Evolutionary conservation across 2,329 filamentous ascomycete species (phyloP), one percentile per base, ranked within the genome.

Genomic region (Neonectria hederae): DNA sequence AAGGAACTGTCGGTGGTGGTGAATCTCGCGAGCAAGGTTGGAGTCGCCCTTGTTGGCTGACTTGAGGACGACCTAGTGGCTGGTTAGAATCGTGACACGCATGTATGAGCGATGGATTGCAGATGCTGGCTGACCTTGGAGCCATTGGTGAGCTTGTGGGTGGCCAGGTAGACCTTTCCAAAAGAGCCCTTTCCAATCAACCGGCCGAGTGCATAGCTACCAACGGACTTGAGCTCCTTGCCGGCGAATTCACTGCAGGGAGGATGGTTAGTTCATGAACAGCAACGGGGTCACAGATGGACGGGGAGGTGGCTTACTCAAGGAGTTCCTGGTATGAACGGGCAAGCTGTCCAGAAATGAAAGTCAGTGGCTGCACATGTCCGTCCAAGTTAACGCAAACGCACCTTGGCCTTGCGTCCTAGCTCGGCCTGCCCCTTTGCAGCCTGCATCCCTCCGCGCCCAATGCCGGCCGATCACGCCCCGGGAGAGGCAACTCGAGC

Each of bases 151-250:
- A 99, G 93, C 80, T 97, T 98, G 80, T 99, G 96, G 49, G 90
- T 89, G 63, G 95, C 96, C 63, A 99, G 86, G 79, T 99, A 99
- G 75, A 99, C 96, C 82, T 97, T 98, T 74, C 96, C 96, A 80
- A 99, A 99, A 68, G 94, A 97, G 62, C 96, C 96, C 78, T 98
- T 99, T 71, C 96, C 96, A 77, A 99, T 97, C 63, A 99, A 84
- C 64, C 90, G 90, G 49, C 96, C 96, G 62, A 99, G 87, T 38
- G 90, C 90, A 80, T 99, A 99, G 82, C 97, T 98, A 72, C 96
- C 96, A 65, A 99, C 96, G 59, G 90, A 93, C 75, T 92, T 91
- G 71, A 99, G 88, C 70, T 99, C 95, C 77, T 91, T 92, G 73
- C 92, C 93, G 65, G 93, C 91, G 83, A 99, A 99, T 82, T 98